These are phyloP conservation scores for Bromus sterilis DNA, from an alignment of 176 grass and related monocot genomes.

Conservation along the genomic window DNA sequence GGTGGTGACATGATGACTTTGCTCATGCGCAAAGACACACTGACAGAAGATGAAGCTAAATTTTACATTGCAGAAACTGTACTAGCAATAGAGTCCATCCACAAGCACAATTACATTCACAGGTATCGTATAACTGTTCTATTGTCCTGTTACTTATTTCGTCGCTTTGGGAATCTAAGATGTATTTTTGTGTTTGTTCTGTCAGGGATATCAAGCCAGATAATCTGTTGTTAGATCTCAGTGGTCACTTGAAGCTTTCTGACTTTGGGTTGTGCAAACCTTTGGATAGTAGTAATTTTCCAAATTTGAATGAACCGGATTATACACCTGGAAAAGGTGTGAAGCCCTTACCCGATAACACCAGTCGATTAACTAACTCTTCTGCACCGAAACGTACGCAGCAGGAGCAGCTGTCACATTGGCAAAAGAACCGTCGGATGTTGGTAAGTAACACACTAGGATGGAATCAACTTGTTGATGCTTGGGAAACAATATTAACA, in stretches of 20 bases:
- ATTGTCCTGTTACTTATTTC: neutral
- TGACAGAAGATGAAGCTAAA: conserved; percentile 85
- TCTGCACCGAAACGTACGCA: conserved; percentile 77
- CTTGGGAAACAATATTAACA: neutral
- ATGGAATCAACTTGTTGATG: neutral
- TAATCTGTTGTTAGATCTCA: conserved; percentile 81
- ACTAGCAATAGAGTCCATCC: conserved; percentile 92
- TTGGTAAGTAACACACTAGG: conserved; percentile 51
- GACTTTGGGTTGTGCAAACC: conserved; percentile 99
- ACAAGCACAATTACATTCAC: conserved; percentile 97
- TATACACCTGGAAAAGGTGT: conserved; percentile 54
- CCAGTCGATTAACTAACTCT: conserved; percentile 50
- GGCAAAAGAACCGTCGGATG: conserved; percentile 96
- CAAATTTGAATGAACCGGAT: conserved; percentile 86
- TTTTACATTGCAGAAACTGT: conserved; percentile 99
- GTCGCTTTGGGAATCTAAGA: conserved; percentile 3
- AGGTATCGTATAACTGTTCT: conserved; percentile 39
- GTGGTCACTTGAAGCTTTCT: conserved; percentile 93
- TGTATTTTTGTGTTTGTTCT: conserved; percentile 26
- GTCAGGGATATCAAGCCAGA: conserved; percentile 98
- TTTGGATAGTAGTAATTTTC: conserved; percentile 91
- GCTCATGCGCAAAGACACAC: conserved; percentile 93
- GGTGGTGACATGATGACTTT: conserved; percentile 99
- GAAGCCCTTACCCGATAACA: conserved; percentile 50
- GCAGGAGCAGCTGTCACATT: conserved; percentile 91